Evolutionary conservation across 768 basidiomycete genomes (phyloP), one percentile per base, ranked within the genome.

Genomic region (Kwoniella europaea): DNA sequence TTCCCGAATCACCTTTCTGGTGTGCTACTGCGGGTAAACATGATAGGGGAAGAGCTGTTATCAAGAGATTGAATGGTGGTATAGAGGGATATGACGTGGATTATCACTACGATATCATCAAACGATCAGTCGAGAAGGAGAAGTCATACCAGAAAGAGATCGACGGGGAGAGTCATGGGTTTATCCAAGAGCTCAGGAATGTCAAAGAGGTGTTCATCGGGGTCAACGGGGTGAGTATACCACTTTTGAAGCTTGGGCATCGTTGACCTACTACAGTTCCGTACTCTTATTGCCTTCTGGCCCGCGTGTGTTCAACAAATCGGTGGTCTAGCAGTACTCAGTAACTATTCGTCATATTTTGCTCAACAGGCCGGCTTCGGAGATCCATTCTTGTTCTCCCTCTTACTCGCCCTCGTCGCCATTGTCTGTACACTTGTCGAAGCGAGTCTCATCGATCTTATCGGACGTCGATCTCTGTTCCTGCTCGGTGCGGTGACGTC

Each of bases 71-170:
- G 4, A 78, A 80, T 56, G 76, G 79, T 20, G 71, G 70, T 13
- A 73, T 80, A 29, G 58, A 64, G 35, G 76, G 72, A 1, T 80
- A 78, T 67, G 73, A 78, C 58, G 76, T 76, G 41, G 76, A 78
- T n/a, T 76, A 70, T 52, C 76, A 80, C 41, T 78, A 78, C 65
- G 61, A 61, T 15, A 65, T 80, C 53, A 69, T 80, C 57, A 63
- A 61, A 42, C 55, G 67, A 41, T 75, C 79, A 13, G 71, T 80
- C 7, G 73, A 78, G 44, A 61, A 61, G 41, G 59, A 61, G 22
- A 22, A 61, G 41, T 61, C 59, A 4, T 61, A 61, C 43, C 59
- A 61, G 13, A 42, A 61, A 18, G 22, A 62, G 52, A 27, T 69
- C 10, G 54, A 69, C n/a, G 76, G 72, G 3, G 68, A 71, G 29